Base-by-base conservation (phyloP, 2,329 filamentous ascomycete genomes). In the Diplodia scrobiculata region DNA sequence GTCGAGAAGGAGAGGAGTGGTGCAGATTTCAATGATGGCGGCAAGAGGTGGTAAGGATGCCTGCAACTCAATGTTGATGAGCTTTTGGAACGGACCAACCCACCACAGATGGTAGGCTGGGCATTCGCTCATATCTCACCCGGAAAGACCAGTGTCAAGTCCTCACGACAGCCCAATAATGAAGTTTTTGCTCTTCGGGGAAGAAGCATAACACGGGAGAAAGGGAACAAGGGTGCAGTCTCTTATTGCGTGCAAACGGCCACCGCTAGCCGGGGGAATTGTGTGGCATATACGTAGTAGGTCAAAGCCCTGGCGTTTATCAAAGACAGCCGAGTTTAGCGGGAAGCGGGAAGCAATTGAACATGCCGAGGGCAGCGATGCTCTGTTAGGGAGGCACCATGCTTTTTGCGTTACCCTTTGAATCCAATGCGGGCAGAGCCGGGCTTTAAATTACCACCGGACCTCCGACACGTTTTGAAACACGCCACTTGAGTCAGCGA, bases 1-100 rank as follows among this genome's bases (percentile, higher is more conserved):
- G 68, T 84, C 5, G 83, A 84, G 68, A 76, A 76, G 66, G 83
- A 84, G 69, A 72, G 83, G 62, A 76, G 77, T 63, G 82, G 81
- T 0, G 77, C 76, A n/a, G 76, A 80, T 60, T 82, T 81, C 67
- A 71, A 71, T 19, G 72, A 76, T 10, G 68, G 68, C 0, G 38
- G 67, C 9, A 76, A 71, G 68, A 72, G 66, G 63, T 77, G 76
- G 76, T 78, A 48, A 36, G 36, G 19, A 14, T 17, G 13, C 17
- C 21, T 55, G 9, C 13, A 14, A 36, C 27, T 13, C 29, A n/a
- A 11, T n/a, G 3, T 34, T 13, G n/a, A 34, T 32, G 52, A 6
- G 4, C 27, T 6, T 5, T 17, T 38, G 10, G 34, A 55, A 6
- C 21, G 25, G 32, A 32, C n/a, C 50, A 17, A 17, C 14, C 38